Evolutionary conservation across 2,329 filamentous ascomycete species (phyloP).

Genomic region (Phaeosphaeriaceae sp.): DNA sequence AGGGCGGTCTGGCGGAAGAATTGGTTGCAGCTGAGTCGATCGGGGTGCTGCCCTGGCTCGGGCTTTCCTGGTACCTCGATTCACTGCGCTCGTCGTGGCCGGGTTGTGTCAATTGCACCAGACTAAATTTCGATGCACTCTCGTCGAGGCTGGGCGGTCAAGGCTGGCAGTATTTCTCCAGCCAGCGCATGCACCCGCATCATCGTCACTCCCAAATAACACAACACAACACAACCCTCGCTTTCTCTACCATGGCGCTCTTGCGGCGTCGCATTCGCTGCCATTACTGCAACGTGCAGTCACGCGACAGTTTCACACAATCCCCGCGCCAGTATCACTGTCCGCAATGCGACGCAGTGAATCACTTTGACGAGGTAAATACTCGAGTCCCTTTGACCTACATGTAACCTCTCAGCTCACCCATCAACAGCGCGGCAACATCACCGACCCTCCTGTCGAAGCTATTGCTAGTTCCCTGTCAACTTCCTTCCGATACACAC

Average conservation of each 20-base stretch:
- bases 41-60: background rate
- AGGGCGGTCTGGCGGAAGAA: background rate
- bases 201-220: background rate
- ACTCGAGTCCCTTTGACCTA: constrained; percentile 1
- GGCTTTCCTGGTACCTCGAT: background rate
- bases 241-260: constrained; percentile 34
- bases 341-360: constrained; percentile 80
- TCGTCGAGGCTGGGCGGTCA: constrained; percentile 20
- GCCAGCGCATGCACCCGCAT: background rate
- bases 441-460: constrained; percentile 80
- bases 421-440: constrained; percentile 75
- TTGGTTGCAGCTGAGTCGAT: background rate
- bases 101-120: constrained; percentile 1
- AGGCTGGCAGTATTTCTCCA: constrained; percentile 17
- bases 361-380: constrained; percentile 83
- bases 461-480: constrained; percentile 43
- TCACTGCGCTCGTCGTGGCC: background rate
- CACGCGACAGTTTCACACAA: constrained; percentile 28
- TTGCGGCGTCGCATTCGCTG: constrained; percentile 45
- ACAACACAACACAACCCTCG: constrained; percentile 11
- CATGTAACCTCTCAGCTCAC: constrained; percentile 18
- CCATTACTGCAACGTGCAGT: constrained; percentile 41
- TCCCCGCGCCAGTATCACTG: constrained; percentile 36
- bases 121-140: constrained; percentile 22
- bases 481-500: constrained; percentile 29